These are phyloP conservation scores for Benincasa hispida DNA, from an alignment of 306 rosid species.

Conservation along the genomic window DNA sequence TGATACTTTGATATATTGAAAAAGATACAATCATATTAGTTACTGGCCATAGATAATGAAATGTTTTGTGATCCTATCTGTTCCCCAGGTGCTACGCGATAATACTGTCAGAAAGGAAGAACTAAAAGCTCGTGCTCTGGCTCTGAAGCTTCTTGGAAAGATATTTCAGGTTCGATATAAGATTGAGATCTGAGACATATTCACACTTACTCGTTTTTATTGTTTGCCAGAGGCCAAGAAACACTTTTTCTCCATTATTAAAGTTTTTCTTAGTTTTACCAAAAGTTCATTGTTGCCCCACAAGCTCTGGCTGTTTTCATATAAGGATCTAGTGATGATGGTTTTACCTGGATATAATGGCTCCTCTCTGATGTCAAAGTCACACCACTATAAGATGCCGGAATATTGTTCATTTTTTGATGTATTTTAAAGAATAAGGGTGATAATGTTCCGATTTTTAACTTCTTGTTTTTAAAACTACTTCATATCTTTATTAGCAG, in stretches of 20 bases:
- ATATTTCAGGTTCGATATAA: conserved; percentile 52
- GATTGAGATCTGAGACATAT: neutral
- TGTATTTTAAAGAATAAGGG: neutral
- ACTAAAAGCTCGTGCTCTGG: conserved; percentile 66
- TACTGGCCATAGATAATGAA: neutral
- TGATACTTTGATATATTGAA: neutral
- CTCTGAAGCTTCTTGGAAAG: conserved; percentile 75
- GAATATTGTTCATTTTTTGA: neutral
- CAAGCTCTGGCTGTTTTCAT: neutral
- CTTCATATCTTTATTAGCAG: conserved; percentile 21
- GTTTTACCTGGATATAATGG: neutral
- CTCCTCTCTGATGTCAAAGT: neutral
- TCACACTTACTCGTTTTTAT: neutral
- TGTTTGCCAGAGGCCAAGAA: neutral
- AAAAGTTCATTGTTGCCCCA: neutral
- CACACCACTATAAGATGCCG: neutral
- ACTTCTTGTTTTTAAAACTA: neutral
- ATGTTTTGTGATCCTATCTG: neutral
- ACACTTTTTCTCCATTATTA: neutral
- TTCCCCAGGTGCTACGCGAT: conserved; percentile 71
- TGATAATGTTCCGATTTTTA: neutral
- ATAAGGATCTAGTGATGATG: neutral
- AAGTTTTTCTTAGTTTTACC: neutral
- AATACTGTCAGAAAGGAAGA: conserved; percentile 56
- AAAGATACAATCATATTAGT: neutral